Evolutionary conservation across 2,329 filamentous ascomycete species (phyloP).

Genomic region (Metarhizium anisopliae): DNA sequence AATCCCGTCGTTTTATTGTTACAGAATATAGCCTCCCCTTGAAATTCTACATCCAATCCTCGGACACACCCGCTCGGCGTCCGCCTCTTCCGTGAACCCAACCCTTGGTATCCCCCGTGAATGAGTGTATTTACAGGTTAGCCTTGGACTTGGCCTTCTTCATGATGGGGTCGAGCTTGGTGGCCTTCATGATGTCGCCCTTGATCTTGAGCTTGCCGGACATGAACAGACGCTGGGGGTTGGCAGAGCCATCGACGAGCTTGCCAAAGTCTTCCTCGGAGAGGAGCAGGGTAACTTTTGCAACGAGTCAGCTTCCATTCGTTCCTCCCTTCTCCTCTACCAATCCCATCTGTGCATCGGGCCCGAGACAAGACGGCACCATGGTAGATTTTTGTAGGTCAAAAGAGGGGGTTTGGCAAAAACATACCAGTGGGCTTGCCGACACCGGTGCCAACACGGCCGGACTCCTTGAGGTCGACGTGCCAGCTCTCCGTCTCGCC

Average conservation of each 20-base stretch:
- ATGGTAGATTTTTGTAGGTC: too few relatives aligned
- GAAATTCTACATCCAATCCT: not conserved
- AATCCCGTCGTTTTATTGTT: constrained; percentile 1
- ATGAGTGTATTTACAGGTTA: constrained; percentile 56
- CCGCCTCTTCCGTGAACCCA: not conserved
- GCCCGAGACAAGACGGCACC: too few relatives aligned
- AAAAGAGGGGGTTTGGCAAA: not conserved
- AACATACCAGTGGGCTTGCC: constrained; percentile 73
- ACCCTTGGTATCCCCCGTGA: not conserved
- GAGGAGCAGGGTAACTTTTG: constrained; percentile 67
- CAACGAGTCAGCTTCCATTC: not conserved
- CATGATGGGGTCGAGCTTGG: constrained; percentile 87
- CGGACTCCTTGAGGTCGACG: constrained; percentile 89
- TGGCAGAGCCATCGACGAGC: constrained; percentile 78
- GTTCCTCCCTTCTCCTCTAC: too few relatives aligned
- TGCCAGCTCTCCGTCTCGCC: constrained; percentile 83
- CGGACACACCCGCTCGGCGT: not conserved
- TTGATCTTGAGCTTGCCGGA: constrained; percentile 97
- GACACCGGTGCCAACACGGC: constrained; percentile 68
- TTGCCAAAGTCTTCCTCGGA: constrained; percentile 81
- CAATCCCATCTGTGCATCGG: too few relatives aligned
- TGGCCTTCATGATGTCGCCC: constrained; percentile 98
- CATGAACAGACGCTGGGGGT: constrained; percentile 95
- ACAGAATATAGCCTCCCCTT: not conserved
- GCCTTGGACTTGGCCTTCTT: constrained; percentile 79